Percentiles rank a stretch among this genome's conserved stretches.
These are phyloP conservation scores for Olyra latifolia DNA, from an alignment of 176 grass and related monocot genomes.

Conservation along the genomic window DNA sequence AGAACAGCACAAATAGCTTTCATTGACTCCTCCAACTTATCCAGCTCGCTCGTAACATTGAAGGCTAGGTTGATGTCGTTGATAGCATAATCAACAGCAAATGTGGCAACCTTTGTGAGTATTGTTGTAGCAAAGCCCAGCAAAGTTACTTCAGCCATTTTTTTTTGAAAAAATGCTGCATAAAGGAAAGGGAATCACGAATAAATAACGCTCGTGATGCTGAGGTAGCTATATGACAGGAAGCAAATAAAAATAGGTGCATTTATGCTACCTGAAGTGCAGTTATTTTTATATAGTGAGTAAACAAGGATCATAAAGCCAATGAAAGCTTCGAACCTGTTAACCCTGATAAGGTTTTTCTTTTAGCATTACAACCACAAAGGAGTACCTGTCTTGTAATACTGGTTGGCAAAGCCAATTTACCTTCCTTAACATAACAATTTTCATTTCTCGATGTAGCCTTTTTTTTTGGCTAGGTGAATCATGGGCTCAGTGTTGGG, in stretches of 20 bases:
- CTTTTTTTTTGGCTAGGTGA: neutral
- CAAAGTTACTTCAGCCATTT: neutral
- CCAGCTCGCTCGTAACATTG: neutral
- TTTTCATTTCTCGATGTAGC: neutral
- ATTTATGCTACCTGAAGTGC: neutral
- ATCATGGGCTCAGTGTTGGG: neutral
- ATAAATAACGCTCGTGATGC: neutral
- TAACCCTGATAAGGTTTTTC: neutral
- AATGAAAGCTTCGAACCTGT: neutral
- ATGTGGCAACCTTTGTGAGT: neutral
- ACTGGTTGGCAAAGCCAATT: neutral
- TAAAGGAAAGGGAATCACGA: neutral
- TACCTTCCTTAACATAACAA: neutral
- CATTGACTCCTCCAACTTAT: neutral
- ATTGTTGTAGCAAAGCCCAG: neutral
- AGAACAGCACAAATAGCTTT: neutral
- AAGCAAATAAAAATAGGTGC: neutral
- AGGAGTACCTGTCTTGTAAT: neutral
- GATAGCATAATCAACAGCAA: neutral
- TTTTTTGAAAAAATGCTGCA: neutral
- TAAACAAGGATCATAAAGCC: neutral
- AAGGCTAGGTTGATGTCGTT: neutral
- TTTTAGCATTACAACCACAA: neutral
- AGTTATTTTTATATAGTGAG: neutral
- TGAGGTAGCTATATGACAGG: neutral